These are phyloP conservation scores for Carpinus fangiana DNA, from an alignment of 306 rosid genomes.

Conservation along the genomic window DNA sequence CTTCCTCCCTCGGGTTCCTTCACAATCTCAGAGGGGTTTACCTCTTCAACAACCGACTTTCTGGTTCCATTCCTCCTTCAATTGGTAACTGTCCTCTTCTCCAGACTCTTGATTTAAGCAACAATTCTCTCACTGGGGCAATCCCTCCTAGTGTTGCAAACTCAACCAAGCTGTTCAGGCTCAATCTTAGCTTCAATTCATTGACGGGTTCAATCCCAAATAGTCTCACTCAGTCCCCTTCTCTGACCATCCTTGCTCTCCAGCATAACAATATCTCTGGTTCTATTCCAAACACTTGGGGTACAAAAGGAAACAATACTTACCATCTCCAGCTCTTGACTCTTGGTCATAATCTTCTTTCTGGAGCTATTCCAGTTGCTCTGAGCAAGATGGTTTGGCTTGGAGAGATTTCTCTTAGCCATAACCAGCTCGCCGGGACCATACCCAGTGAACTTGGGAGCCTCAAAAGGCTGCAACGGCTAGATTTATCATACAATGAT, in stretches of 20 bases:
- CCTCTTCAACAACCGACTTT: slow-evolving; percentile 83
- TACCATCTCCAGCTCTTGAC: slow-evolving; percentile 56
- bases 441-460: slow-evolving; percentile 67
- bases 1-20: slow-evolving; percentile 67
- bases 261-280: slow-evolving; percentile 79
- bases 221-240: slow-evolving; percentile 46
- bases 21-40: slow-evolving; percentile 85
- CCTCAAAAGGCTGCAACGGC: slow-evolving; percentile 56
- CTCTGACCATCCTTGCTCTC: slow-evolving; percentile 66
- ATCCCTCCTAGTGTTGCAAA: slow-evolving; percentile 72
- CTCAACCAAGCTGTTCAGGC: slow-evolving; percentile 61
- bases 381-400: slow-evolving; percentile 54
- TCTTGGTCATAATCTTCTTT: slow-evolving; percentile 64
- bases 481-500: slow-evolving; percentile 75
- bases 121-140: slow-evolving; percentile 59
- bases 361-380: slow-evolving; percentile 66
- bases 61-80: slow-evolving; percentile 81
- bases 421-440: slow-evolving; percentile 61
- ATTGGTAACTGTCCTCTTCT: slow-evolving; percentile 72
- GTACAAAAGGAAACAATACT: slow-evolving; percentile 37
- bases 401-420: slow-evolving; percentile 57
- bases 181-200: slow-evolving; percentile 80
- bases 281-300: slow-evolving; percentile 63
- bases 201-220: slow-evolving; percentile 74
- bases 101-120: slow-evolving; percentile 86